Evolutionary conservation across 805 yeast genomes (phyloP).

Genomic region (Metahyphopichia silvanorum): DNA sequence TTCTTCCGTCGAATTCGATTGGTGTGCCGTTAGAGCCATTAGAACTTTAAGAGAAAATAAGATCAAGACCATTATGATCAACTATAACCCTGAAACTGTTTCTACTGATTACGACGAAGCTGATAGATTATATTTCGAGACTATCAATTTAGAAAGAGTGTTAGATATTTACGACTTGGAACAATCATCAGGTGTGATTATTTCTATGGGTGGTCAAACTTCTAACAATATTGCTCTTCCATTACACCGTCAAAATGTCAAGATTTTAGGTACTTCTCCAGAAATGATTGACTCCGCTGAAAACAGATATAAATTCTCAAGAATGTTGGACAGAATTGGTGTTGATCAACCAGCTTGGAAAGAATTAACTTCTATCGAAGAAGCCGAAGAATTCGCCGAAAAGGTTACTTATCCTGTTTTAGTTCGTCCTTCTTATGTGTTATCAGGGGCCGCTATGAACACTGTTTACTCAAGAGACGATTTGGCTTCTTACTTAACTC

Average conservation of each 20-base stretch:
- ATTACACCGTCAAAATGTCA: conserved; percentile 89
- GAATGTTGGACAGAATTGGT: conserved; percentile 93
- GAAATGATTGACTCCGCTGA: conserved; percentile 98
- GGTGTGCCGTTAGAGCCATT: conserved; percentile 98
- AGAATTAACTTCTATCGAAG: conserved; percentile 87
- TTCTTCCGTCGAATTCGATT: conserved; percentile 97
- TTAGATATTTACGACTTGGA: conserved; percentile 93
- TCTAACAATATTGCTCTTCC: conserved; percentile 94
- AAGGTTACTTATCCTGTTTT: conserved; percentile 90
- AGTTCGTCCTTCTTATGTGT: conserved; percentile 95
- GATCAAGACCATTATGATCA: conserved; percentile 90
- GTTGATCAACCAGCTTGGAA: conserved; percentile 99
- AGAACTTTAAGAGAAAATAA: conserved; percentile 87
- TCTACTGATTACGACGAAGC: conserved; percentile 99
- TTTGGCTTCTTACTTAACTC: conserved; percentile 79
- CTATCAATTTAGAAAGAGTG: conserved; percentile 89
- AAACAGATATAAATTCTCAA: conserved; percentile 95
- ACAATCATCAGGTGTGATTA: conserved; percentile 85
- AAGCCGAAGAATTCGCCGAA: conserved; percentile 90
- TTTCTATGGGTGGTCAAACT: conserved; percentile 99
- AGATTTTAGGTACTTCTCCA: conserved; percentile 95
- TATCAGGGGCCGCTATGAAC: conserved; percentile 99
- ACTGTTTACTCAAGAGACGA: conserved; percentile 90
- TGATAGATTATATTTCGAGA: conserved; percentile 93
- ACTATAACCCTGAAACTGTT: conserved; percentile 98